Evolutionary conservation across 108 stramenopile species (phyloP).

Genomic region (Cyclostephanos invisitatus): DNA sequence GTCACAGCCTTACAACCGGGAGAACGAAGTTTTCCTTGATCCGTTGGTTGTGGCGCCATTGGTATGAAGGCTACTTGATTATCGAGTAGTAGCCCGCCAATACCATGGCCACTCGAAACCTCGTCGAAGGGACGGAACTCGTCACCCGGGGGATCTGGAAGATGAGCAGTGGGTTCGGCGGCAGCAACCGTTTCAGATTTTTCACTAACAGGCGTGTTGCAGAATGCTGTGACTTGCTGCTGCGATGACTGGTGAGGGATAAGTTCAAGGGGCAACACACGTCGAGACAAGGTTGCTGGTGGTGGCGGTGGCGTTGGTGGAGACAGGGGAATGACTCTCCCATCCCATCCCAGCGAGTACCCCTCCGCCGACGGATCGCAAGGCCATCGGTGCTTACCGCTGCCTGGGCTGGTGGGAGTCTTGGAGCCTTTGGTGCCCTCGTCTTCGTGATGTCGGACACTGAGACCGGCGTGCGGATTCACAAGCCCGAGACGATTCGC

Average conservation of each 20-base stretch:
- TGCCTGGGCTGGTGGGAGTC: neutral
- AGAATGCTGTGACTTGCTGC: neutral
- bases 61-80: neutral
- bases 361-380: slow-evolving; percentile 23
- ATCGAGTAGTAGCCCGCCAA: neutral
- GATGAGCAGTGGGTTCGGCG: neutral
- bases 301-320: neutral
- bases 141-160: slow-evolving; percentile 13
- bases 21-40: neutral
- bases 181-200: neutral
- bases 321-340: neutral
- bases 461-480: no score
- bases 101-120: neutral
- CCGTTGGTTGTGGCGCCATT: neutral
- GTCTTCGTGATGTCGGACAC: neutral
- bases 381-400: slow-evolving; percentile 13
- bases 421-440: slow-evolving; percentile 9
- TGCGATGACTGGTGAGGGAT: neutral
- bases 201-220: neutral
- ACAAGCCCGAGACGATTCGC: neutral
- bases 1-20: slow-evolving; percentile 29
- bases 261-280: neutral
- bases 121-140: slow-evolving; percentile 8
- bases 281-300: slow-evolving; percentile 7
- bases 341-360: slow-evolving; percentile 4